Evolutionary conservation across 345 rosid genomes (phyloP).

Genomic region (Clausena lansium): DNA sequence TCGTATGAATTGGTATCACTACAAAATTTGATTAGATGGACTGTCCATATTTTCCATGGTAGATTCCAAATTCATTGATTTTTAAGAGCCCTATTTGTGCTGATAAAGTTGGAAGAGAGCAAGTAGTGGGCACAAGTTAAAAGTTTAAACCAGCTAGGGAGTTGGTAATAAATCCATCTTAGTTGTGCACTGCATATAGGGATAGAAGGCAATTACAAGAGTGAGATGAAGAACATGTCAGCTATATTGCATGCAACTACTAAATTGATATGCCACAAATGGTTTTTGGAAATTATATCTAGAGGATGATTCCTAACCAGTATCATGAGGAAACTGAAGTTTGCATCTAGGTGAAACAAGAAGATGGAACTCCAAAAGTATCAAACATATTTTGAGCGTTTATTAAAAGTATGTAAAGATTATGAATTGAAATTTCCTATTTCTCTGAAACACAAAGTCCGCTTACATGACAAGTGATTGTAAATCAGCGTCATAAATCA

Average conservation of each 20-base stretch:
- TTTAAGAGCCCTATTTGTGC: background rate
- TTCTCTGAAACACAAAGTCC: background rate
- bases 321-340: background rate
- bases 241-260: background rate
- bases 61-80: background rate
- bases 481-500: background rate
- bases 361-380: background rate
- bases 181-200: background rate
- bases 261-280: background rate
- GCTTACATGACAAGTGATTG: background rate
- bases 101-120: background rate
- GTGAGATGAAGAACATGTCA: background rate
- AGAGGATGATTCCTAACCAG: background rate
- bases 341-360: background rate
- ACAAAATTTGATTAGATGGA: background rate
- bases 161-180: background rate
- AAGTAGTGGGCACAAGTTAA: background rate
- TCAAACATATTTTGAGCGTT: background rate
- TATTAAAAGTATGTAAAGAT: background rate
- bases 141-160: background rate
- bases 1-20: background rate
- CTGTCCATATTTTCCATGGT: background rate
- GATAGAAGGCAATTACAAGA: background rate
- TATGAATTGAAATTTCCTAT: constrained; percentile 1
- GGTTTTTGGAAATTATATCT: background rate